Base-by-base conservation (phyloP, 305 asterid genomes). In the Fraxinus latifolia region DNA sequence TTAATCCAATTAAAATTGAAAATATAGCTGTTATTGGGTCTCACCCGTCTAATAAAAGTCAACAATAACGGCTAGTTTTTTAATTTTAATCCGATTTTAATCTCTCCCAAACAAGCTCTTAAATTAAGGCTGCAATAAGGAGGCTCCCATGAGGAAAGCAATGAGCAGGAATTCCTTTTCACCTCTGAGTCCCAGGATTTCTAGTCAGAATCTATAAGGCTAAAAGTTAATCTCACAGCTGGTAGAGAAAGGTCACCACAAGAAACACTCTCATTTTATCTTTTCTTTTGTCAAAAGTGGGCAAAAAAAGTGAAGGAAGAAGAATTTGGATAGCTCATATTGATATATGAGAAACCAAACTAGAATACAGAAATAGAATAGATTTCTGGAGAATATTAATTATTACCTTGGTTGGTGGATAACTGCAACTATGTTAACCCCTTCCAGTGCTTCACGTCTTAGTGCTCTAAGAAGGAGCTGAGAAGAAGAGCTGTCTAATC, bases 401-500 rank as follows among this genome's bases (percentile, higher is more conserved):
- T 7, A 74, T 84, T 87, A 92, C 99, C 99, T 95, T 33, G 99
- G 99, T 77, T 95, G 99, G 85, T 95, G 99, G 79, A 95, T 90
- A 71, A 95, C 99, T 89, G 89, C 98, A 91, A 73, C 76, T 70
- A 95, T 89, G 39, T 94, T 93, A 42, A 93, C 99, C 8, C 99
- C 99, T 87, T 95, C 98, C 47, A 90, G 90, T 65, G 99, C 95
- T 86, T 95, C 98, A 12, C 97, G 99, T 44, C 92, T 95, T 83
- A 95, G 98, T 7, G 98, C 97, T 88, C 93, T 85, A 73, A 95
- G 95, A 72, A 95, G 95, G 78, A 94, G 89, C 89, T 91, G 97
- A 85, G 98, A 95, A 74, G 99, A 95, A 1, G 98, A 89, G 87
- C 98, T 95, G 90, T 95, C 99, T 89, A 95, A 82, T 32, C 99